Conservation (phyloP, 768 basidiomycete species). For the Boletus barrowsii region DNA sequence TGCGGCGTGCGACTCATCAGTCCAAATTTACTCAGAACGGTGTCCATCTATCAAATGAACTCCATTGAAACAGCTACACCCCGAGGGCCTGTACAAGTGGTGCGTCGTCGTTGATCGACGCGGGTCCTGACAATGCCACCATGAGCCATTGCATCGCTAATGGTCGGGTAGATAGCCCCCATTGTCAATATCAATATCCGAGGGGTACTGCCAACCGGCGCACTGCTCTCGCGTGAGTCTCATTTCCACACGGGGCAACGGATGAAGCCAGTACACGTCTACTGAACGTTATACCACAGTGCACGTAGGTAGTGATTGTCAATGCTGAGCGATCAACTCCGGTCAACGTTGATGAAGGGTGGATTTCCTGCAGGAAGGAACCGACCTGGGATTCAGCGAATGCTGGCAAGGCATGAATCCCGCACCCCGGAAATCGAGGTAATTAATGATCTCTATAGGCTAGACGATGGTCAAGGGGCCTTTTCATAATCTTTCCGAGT, state of each 20-base stretch:
- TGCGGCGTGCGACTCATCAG: slow-evolving; percentile 26
- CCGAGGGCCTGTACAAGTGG: slow-evolving; percentile 23
- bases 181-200: slow-evolving; percentile 35
- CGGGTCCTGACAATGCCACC: slow-evolving; percentile 23
- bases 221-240: slow-evolving; percentile 31
- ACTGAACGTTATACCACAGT: slow-evolving; percentile 43
- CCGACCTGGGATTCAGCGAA: slow-evolving; percentile 32
- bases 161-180: slow-evolving; percentile 39
- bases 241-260: slow-evolving; percentile 21
- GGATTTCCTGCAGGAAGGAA: slow-evolving; percentile 35
- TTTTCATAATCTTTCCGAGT: slow-evolving; percentile 42
- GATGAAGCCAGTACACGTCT: slow-evolving; percentile 34
- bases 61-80: slow-evolving; percentile 35
- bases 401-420: slow-evolving; percentile 38
- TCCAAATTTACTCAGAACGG: slow-evolving; percentile 34
- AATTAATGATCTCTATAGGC: slow-evolving; percentile 20
- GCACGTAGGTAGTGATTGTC: slow-evolving; percentile 27
- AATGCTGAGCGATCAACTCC: slow-evolving; percentile 8
- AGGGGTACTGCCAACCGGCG: slow-evolving; percentile 37
- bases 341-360: slow-evolving; percentile 27
- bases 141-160: slow-evolving; percentile 8
- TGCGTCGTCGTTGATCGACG: slow-evolving; percentile 31
- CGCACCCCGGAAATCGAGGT: slow-evolving; percentile 14
- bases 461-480: slow-evolving; percentile 32
- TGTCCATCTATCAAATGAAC: slow-evolving; percentile 33